These are phyloP conservation scores for Ogataea henricii DNA, from an alignment of 805 yeast genomes.

Conservation along the genomic window DNA sequence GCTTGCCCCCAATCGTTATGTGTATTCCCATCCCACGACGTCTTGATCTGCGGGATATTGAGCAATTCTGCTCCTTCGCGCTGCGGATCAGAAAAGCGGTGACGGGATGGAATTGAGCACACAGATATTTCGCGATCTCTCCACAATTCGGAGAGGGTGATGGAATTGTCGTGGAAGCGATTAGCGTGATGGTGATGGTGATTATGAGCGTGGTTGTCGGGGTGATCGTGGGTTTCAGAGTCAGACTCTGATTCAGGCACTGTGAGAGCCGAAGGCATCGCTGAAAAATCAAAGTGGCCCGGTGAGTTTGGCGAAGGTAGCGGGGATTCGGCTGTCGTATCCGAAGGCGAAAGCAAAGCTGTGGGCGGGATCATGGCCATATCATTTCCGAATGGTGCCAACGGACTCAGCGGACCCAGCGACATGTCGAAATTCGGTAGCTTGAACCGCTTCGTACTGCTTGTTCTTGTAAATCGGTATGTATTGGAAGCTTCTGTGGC, in stretches of 20 bases:
- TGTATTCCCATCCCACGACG: neutral
- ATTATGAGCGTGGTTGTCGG: neutral
- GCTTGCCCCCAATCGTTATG: conserved; percentile 1
- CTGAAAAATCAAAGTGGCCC: conserved; percentile 3
- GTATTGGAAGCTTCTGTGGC: neutral
- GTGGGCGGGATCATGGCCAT: conserved; percentile 4
- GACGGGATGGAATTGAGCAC: neutral
- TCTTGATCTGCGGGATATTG: neutral
- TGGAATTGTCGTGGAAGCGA: conserved; percentile 1
- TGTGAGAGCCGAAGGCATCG: neutral
- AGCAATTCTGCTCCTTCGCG: neutral
- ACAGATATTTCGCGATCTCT: neutral
- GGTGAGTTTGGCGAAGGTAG: conserved; percentile 16
- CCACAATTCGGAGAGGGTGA: conserved; percentile 2
- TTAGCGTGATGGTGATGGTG: no score
- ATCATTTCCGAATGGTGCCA: neutral
- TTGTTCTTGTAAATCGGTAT: conserved; percentile 10
- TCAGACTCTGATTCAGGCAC: neutral
- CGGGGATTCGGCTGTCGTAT: conserved; percentile 15
- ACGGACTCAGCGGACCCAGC: neutral
- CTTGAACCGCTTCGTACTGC: conserved; percentile 12
- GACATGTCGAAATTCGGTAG: conserved; percentile 9
- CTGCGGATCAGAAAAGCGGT: conserved; percentile 1
- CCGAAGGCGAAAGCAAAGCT: conserved; percentile 12
- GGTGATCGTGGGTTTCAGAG: neutral